Evolutionary conservation across 2,329 filamentous ascomycete species (phyloP), one percentile per base, ranked within the genome.

Genomic region (Cercospora janseana): DNA sequence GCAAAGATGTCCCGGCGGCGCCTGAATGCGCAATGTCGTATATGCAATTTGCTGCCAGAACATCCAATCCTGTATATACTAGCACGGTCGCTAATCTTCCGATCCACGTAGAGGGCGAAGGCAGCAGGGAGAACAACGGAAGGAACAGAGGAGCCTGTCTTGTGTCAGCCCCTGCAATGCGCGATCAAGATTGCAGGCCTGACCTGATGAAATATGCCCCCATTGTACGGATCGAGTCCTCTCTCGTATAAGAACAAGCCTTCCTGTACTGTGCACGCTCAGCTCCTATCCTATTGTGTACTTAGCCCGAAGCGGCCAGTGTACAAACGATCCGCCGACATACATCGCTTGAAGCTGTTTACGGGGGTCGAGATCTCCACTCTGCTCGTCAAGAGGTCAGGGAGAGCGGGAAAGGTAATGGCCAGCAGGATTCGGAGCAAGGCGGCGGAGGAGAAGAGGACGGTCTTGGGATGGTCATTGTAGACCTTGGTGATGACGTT

Each of bases 331-430:
- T 23, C 18, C 37, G 24, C 38, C 38, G 13, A 71, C 86, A 70
- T 78, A 95, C 91, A 77, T 81, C 93, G 82, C 76, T 97, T 97
- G 80, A 96, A 98, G 79, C 92, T 95, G 62, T 89, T 96, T 38
- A 97, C 87, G 29, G 93, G 92, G 16, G 93, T 98, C 35, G 93
- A 96, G 64, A 98, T 86, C 76, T 98, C 93, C 63, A 96, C 93
- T 66, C 93, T 86, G 58, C 86, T 87, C 15, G 89, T 93, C 56
- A 98, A 78, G 56, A 95, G 78, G 68, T 90, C 84, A 45, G 92
- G 88, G 31, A 98, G 77, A 28, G 81, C 81, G 56, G 93, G 91
- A 67, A 96, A 95, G 51, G 83, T 77, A 52, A 84, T 76, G 68
- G 90, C 91, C 46, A 97, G 80, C 49, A 88, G 72, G 53, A 97